A percentile compares a stretch with the other conserved stretches of the same genome.
Evolutionary conservation across 2,329 filamentous ascomycete species (phyloP).

Genomic region (Dichotomopilus funicola): DNA sequence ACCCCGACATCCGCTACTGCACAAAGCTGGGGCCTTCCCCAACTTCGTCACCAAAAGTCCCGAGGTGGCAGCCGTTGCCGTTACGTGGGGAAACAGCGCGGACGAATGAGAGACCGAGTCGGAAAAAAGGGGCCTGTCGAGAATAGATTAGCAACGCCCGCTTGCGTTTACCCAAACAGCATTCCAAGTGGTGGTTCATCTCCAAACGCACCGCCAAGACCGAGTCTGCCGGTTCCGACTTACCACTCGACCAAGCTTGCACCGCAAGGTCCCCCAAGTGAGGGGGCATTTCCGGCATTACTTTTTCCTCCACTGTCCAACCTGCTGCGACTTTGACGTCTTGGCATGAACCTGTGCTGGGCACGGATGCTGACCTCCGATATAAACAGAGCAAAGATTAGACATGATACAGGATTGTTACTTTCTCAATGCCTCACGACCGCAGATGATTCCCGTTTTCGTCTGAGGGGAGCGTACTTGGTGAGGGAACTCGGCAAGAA

Average conservation of each 20-base stretch:
- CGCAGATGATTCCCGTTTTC: no score
- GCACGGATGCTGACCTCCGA: no score
- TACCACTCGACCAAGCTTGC: not conserved
- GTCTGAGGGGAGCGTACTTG: no score
- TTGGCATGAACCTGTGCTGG: no score
- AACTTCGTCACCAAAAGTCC: not conserved
- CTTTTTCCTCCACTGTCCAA: not conserved
- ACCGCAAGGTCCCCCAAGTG: not conserved
- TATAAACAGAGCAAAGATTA: no score
- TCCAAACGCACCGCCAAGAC: not conserved
- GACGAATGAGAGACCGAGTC: constrained; percentile 13
- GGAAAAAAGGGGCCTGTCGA: constrained; percentile 13
- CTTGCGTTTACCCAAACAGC: constrained; percentile 18
- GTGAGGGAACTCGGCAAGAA: no score
- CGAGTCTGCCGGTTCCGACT: not conserved
- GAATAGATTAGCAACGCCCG: constrained; percentile 21
- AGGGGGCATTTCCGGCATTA: not conserved
- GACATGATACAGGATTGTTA: no score
- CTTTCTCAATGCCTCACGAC: no score
- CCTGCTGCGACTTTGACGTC: no score
- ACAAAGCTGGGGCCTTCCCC: not conserved
- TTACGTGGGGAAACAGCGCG: not conserved
- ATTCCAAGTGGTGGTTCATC: not conserved
- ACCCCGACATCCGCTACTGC: not conserved
- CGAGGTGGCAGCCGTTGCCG: not conserved